phyloP scores from a whole-genome alignment of 2,329 filamentous ascomycete species.

The Rhynchosporium secalis region DNA sequence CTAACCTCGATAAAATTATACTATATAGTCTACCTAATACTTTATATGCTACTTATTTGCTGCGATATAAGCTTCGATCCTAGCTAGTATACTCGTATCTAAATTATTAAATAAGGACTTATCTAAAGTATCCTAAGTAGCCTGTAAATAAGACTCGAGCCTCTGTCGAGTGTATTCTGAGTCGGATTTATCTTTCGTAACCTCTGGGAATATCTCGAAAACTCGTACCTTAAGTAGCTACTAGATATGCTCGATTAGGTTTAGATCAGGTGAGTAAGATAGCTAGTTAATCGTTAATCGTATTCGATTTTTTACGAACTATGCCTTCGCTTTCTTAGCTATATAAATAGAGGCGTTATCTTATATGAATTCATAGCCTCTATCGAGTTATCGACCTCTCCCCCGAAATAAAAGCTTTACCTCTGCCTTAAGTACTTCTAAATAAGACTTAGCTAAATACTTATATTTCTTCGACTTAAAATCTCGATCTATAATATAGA shows the following conservation, averaged over 20 bases:
- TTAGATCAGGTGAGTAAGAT: not conserved
- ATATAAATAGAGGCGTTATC: no score
- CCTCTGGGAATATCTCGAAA: conserved; percentile 14
- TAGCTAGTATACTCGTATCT: conserved; percentile 10
- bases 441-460: not conserved
- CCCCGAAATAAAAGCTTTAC: not conserved
- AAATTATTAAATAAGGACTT: conserved; percentile 16
- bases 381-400: not conserved
- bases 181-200: conserved; percentile 1
- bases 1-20: not conserved
- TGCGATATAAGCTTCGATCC: conserved; percentile 12
- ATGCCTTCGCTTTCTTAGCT: no score
- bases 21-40: conserved; percentile 3
- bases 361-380: no score
- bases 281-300: no score
- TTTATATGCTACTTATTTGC: conserved; percentile 18
- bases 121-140: conserved; percentile 15
- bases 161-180: conserved; percentile 14
- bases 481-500: conserved; percentile 9
- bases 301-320: no score
- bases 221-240: conserved; percentile 8
- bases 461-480: conserved; percentile 7
- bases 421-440: not conserved
- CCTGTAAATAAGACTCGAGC: conserved; percentile 19
- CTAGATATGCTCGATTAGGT: conserved; percentile 11